phyloP scores from a whole-genome alignment of 148 eudicot species.

The Dianthus caryophyllus region DNA sequence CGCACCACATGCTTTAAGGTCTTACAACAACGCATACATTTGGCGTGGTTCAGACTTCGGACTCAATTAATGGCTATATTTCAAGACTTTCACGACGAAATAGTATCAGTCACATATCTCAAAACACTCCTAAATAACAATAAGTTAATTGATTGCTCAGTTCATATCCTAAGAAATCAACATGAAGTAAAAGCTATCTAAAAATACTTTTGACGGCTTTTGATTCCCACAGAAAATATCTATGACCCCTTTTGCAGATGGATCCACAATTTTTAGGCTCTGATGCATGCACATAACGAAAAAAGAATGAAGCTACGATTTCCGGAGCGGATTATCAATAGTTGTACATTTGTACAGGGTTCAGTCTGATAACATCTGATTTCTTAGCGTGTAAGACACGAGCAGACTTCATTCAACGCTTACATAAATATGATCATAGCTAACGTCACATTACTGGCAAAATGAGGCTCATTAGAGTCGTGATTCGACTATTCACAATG shows the following conservation, averaged over 20 bases:
- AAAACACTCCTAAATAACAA: background rate
- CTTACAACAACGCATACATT: too few relatives aligned
- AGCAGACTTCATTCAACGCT: background rate
- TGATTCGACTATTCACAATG: background rate
- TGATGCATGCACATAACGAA: too few relatives aligned
- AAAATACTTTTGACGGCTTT: background rate
- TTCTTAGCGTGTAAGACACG: background rate
- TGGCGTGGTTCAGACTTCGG: too few relatives aligned
- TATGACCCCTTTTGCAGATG: background rate
- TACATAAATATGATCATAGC: background rate
- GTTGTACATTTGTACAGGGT: too few relatives aligned
- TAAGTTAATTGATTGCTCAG: background rate
- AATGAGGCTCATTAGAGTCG: background rate
- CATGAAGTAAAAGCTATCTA: background rate
- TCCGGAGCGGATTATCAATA: too few relatives aligned
- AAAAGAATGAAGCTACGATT: background rate
- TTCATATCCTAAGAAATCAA: background rate
- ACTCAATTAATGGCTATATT: too few relatives aligned
- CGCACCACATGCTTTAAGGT: too few relatives aligned
- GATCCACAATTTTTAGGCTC: background rate
- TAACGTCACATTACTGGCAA: background rate
- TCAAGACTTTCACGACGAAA: background rate
- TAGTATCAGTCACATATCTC: background rate
- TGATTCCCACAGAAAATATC: background rate
- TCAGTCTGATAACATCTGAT: background rate